Evolutionary conservation across 176 grass and related monocot genomes (phyloP), one percentile per base, ranked within the genome.

Genomic region (Aegilops speltoides): DNA sequence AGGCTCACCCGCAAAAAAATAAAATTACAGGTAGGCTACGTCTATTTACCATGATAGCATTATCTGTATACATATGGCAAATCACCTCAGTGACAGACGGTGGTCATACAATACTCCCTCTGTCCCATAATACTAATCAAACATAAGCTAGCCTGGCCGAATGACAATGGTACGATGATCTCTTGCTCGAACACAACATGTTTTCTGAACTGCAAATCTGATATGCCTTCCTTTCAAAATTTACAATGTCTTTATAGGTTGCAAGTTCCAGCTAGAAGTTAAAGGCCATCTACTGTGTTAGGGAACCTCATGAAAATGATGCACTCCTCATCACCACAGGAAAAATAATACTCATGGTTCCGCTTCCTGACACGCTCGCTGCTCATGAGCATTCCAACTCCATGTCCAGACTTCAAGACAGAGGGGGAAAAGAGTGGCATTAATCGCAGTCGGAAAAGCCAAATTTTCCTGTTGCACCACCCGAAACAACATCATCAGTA

Each of bases 401-500:
- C 45, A 34, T 23, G 34, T 8, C 15, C 24, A 8, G 76, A 81
- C 63, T 41, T 70, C 41, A 84, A 71, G 69, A 60, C 61, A 23
- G 73, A 75, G 52, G 70, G 52, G n/a, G 89, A 36, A 48, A 85
- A 87, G 67, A 83, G 87, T 88, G 36, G 93, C 92, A 43, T 88
- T 89, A 66, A 46, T 91, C 3, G 32, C 89, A 48, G 87, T 94
- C 45, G 80, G 88, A 83, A 86, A 82, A 15, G 24, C 83, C 14
- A 79, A n/a, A 28, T 29, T 29, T 45, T 45, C 36, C 63, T 8
- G 71, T 34, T 75, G 34, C 54, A 23, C 2, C 79, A 13, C 36
- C 64, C 12, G 70, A 43, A 64, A 83, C 68, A 64, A 86, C 65
- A 68, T 81, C 70, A 45, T 45, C 41, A 45, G 41, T 48, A 48